phyloP scores from a whole-genome alignment of 345 rosid species.

The Camelina hispida region DNA sequence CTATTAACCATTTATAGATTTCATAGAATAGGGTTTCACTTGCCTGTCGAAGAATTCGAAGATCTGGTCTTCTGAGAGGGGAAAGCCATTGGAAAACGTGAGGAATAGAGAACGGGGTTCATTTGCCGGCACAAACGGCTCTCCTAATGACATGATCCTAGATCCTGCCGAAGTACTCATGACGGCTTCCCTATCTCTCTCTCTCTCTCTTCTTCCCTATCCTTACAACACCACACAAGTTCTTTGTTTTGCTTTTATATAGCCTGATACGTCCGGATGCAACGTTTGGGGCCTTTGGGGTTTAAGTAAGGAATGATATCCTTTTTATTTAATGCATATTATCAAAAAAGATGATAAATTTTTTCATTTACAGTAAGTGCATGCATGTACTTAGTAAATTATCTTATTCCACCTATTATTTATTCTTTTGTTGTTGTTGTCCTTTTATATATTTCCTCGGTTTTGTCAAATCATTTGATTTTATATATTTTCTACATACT shows the following conservation, averaged over 20 bases:
- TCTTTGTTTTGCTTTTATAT: background rate
- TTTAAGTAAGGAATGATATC: background rate
- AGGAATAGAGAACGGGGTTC: background rate
- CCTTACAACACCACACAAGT: background rate
- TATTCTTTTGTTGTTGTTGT: background rate
- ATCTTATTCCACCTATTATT: background rate
- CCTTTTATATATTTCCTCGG: background rate
- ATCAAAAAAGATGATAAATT: background rate
- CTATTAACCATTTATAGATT: background rate
- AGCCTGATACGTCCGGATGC: background rate
- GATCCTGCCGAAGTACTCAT: conserved; percentile 1
- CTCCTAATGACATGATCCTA: background rate
- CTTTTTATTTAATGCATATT: background rate
- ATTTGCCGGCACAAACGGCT: background rate
- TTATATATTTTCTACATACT: too few relatives aligned
- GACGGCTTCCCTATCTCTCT: background rate
- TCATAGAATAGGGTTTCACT: conserved; percentile 3
- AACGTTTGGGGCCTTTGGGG: background rate
- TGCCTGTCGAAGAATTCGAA: background rate
- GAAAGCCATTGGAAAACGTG: conserved; percentile 30
- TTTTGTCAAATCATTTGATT: background rate
- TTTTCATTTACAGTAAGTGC: background rate
- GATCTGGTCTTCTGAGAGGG: conserved; percentile 17
- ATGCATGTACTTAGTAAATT: background rate
- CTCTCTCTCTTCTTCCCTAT: background rate